phyloP scores from a whole-genome alignment of 352 stramenopile genomes.

The Phytopythium delawarense region DNA sequence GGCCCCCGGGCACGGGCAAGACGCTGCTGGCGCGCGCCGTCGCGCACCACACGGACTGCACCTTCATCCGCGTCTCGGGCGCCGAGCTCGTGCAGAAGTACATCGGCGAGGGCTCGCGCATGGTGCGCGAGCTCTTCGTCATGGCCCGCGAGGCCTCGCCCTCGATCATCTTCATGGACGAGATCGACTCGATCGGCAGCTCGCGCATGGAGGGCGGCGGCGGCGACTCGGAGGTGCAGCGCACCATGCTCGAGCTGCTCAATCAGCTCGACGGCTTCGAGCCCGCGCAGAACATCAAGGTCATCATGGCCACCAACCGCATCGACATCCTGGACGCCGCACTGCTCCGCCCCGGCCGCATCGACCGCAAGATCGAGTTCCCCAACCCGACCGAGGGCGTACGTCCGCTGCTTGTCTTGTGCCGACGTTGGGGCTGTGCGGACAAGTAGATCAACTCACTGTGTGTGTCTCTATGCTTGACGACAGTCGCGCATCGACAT shows the following conservation, averaged over 20 bases:
- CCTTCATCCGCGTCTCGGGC: slow-evolving; percentile 99
- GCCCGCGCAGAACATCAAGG: slow-evolving; percentile 97
- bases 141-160: slow-evolving; percentile 97
- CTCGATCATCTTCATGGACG: slow-evolving; percentile 99
- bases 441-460: neutral
- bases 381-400: slow-evolving; percentile 96
- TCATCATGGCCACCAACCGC: slow-evolving; percentile 99
- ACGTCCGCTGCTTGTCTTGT: slow-evolving; percentile 12
- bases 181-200: slow-evolving; percentile 99
- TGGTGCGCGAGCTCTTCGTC: slow-evolving; percentile 99
- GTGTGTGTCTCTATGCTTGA: slow-evolving; percentile 18
- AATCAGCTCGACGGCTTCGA: slow-evolving; percentile 98
- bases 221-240: slow-evolving; percentile 98
- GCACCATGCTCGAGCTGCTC: slow-evolving; percentile 99
- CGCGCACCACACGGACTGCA: slow-evolving; percentile 99
- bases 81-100: slow-evolving; percentile 99
- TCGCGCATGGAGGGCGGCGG: slow-evolving; percentile 89
- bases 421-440: neutral
- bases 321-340: slow-evolving; percentile 99
- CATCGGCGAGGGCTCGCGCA: slow-evolving; percentile 98
- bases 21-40: slow-evolving; percentile 98
- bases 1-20: slow-evolving; percentile 97
- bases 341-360: slow-evolving; percentile 95
- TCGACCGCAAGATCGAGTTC: slow-evolving; percentile 99
- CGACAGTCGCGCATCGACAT: slow-evolving; percentile 92